Conservation (phyloP, 257 asterid species). For the Jacaranda copaia region DNA sequence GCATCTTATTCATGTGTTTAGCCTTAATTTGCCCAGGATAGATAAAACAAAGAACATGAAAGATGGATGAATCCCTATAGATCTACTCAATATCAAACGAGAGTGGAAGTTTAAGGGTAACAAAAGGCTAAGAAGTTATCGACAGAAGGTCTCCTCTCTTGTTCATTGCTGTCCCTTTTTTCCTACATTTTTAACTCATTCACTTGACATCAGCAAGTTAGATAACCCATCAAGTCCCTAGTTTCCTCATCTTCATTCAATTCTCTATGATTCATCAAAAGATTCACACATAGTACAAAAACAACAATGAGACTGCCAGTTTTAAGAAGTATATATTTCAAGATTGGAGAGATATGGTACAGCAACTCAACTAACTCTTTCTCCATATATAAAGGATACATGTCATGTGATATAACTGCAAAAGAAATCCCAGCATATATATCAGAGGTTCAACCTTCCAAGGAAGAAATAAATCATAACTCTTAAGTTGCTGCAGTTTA, state of each 20-base stretch:
- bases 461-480: neutral
- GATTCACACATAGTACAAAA: no score
- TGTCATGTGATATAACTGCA: no score
- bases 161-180: neutral
- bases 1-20: neutral
- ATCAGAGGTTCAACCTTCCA: neutral
- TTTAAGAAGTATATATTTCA: no score
- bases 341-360: no score
- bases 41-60: conserved; percentile 3
- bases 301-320: no score
- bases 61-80: neutral
- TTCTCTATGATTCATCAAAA: no score
- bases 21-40: neutral
- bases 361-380: no score
- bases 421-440: no score
- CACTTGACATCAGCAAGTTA: neutral
- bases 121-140: neutral
- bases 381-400: no score
- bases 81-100: conserved; percentile 6
- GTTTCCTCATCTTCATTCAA: no score
- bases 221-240: neutral
- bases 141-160: neutral
- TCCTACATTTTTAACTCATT: neutral
- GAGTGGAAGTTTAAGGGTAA: neutral
- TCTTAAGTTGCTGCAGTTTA: neutral